phyloP scores from a whole-genome alignment of 2,329 filamentous ascomycete species.

The Colletotrichum sp. region DNA sequence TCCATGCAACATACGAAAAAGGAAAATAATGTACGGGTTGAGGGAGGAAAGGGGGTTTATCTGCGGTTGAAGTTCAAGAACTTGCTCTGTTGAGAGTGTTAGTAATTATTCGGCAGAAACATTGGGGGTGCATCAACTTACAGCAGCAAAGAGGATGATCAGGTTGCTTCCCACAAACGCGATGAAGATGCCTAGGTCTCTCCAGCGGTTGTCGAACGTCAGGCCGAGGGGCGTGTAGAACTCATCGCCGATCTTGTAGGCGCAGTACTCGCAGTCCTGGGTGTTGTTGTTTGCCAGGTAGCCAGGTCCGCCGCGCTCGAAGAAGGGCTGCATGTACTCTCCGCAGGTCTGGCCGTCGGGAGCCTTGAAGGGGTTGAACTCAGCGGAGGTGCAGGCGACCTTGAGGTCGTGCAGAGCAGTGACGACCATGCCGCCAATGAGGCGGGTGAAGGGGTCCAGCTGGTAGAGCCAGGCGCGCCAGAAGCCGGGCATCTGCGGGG shows the following conservation, averaged over 20 bases:
- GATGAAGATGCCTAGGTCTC: slow-evolving; percentile 79
- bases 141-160: slow-evolving; percentile 61
- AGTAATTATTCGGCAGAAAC: not conserved
- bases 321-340: slow-evolving; percentile 77
- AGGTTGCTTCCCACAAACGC: slow-evolving; percentile 82
- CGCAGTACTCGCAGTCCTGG: slow-evolving; percentile 78
- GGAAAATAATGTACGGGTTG: not conserved
- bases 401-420: slow-evolving; percentile 73
- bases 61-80: slow-evolving; percentile 61
- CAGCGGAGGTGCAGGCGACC: slow-evolving; percentile 64
- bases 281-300: slow-evolving; percentile 74
- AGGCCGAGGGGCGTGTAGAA: slow-evolving; percentile 76
- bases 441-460: slow-evolving; percentile 81
- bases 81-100: slow-evolving; percentile 41
- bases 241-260: slow-evolving; percentile 79
- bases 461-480: slow-evolving; percentile 84
- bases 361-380: slow-evolving; percentile 73
- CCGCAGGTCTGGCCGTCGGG: slow-evolving; percentile 73
- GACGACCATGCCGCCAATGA: slow-evolving; percentile 81
- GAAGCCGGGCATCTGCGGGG: slow-evolving; percentile 77
- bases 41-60: slow-evolving; percentile 27
- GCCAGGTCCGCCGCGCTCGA: slow-evolving; percentile 69
- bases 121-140: slow-evolving; percentile 38
- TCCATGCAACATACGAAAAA: slow-evolving; percentile 2
- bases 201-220: slow-evolving; percentile 73